Conservation (phyloP, 257 asterid species). For the Fraxinus quadrangulata region DNA sequence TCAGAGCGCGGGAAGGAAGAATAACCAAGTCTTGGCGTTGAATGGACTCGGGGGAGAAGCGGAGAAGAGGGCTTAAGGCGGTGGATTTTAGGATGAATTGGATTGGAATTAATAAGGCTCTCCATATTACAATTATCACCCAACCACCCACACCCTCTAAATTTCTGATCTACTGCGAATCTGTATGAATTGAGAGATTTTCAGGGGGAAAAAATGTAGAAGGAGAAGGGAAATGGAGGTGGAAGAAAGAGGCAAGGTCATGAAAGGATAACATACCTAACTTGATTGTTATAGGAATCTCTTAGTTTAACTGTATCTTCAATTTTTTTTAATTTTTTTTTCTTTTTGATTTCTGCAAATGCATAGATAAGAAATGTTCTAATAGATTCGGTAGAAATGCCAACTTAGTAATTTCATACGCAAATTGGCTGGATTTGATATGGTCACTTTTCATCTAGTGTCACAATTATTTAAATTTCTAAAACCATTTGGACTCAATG, state of each 20-base stretch:
- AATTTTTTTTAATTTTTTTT: neutral
- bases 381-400: too few relatives aligned
- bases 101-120: slow-evolving; percentile 62
- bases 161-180: neutral
- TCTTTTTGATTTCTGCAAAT: neutral
- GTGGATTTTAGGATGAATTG: slow-evolving; percentile 50
- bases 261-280: slow-evolving; percentile 32
- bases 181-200: neutral
- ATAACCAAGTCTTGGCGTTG: slow-evolving; percentile 31
- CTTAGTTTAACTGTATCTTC: slow-evolving; percentile 19
- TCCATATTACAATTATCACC: slow-evolving; percentile 42
- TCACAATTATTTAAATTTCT: too few relatives aligned
- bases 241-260: slow-evolving; percentile 12
- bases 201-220: neutral
- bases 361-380: too few relatives aligned
- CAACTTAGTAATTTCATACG: too few relatives aligned
- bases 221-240: neutral
- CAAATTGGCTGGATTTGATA: too few relatives aligned
- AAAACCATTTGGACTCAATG: too few relatives aligned
- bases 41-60: slow-evolving; percentile 36
- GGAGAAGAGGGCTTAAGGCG: slow-evolving; percentile 25
- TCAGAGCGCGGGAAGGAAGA: slow-evolving; percentile 18
- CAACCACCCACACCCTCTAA: neutral
- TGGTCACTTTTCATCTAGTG: too few relatives aligned
- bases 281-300: neutral